Conservation (phyloP, 345 rosid species). For the Populus euphratica region DNA sequence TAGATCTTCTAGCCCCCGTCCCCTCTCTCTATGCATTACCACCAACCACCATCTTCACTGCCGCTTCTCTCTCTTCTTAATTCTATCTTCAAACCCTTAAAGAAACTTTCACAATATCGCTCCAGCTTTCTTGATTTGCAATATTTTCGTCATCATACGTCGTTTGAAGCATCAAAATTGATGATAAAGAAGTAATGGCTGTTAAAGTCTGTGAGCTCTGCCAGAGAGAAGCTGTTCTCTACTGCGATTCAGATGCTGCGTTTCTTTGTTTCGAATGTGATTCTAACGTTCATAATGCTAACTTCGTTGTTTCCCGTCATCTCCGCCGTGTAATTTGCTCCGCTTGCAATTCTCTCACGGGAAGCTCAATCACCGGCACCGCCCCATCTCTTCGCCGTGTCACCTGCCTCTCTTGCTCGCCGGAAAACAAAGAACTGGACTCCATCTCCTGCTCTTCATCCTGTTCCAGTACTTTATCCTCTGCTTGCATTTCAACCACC, state of each 20-base stretch:
- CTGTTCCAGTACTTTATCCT: not conserved
- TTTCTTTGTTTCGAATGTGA: slow-evolving; percentile 45
- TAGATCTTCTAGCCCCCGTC: not conserved
- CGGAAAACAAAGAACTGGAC: not conserved
- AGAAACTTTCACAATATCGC: not conserved
- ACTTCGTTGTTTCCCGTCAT: slow-evolving; percentile 58
- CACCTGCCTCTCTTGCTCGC: slow-evolving; percentile 22
- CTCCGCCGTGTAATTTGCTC: slow-evolving; percentile 31
- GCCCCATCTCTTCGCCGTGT: not conserved
- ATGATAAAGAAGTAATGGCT: not conserved
- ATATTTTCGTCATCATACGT: not conserved
- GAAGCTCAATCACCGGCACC: slow-evolving; percentile 13
- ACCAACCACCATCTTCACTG: not conserved
- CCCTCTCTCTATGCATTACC: not conserved
- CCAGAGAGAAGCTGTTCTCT: slow-evolving; percentile 26
- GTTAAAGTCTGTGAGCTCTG: slow-evolving; percentile 41
- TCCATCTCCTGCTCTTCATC: slow-evolving; percentile 12
- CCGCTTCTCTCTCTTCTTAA: not conserved
- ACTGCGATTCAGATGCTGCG: slow-evolving; percentile 45
- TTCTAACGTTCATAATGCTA: slow-evolving; percentile 39
- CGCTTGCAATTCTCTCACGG: slow-evolving; percentile 16
- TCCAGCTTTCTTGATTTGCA: not conserved
- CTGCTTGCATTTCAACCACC: slow-evolving; percentile 29
- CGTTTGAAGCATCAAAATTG: not conserved
- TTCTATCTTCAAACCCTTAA: not conserved